phyloP scores from a whole-genome alignment of 2,329 filamentous ascomycete species.

The Fusarium pseudograminearum region DNA sequence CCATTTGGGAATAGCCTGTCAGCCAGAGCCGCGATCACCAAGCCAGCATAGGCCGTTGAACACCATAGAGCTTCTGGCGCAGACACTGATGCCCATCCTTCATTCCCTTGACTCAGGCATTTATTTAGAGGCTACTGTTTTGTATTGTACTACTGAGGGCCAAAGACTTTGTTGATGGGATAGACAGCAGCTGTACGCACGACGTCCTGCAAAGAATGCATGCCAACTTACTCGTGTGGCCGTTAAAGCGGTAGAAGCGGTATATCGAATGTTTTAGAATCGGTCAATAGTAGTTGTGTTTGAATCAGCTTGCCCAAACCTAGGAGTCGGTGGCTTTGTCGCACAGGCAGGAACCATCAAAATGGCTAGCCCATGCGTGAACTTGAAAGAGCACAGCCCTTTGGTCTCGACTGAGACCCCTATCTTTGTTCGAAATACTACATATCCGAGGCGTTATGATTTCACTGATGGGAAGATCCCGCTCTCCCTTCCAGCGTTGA shows the following conservation, averaged over 20 bases:
- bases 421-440: conserved; percentile 23
- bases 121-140: conserved; percentile 24
- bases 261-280: conserved; percentile 21
- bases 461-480: conserved; percentile 10
- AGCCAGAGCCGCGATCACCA: conserved; percentile 35
- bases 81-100: conserved; percentile 18
- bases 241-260: conserved; percentile 20
- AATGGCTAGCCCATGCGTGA: conserved; percentile 5
- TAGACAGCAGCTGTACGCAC: conserved; percentile 2
- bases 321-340: conserved; percentile 2
- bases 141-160: not conserved
- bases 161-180: conserved; percentile 20
- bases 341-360: conserved; percentile 4
- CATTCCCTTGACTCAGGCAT: conserved; percentile 42
- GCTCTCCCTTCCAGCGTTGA: conserved; percentile 5
- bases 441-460: conserved; percentile 26
- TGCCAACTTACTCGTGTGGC: conserved; percentile 3
- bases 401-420: conserved; percentile 2
- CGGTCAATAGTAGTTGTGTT: conserved; percentile 10
- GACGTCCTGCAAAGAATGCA: conserved; percentile 1
- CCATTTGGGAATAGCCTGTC: conserved; percentile 31
- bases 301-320: not conserved
- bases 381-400: conserved; percentile 9
- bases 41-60: conserved; percentile 29
- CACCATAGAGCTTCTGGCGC: conserved; percentile 19